Conservation (phyloP, 805 yeast species). For the Ogataea nakhonphanomensis region DNA sequence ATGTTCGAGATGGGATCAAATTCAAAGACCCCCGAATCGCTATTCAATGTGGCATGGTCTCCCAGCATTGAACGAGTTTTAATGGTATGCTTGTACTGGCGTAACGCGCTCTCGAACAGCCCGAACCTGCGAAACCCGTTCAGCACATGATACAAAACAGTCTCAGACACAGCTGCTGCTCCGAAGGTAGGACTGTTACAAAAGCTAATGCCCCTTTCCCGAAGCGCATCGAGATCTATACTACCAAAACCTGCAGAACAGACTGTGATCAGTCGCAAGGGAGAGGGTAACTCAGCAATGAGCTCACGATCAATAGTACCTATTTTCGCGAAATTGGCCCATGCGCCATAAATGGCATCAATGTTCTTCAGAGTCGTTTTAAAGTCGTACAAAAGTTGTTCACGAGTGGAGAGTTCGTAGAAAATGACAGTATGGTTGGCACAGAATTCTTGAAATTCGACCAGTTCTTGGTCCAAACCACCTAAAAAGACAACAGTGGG, state of each 20-base stretch:
- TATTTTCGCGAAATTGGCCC: slow-evolving; percentile 44
- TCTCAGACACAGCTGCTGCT: slow-evolving; percentile 69
- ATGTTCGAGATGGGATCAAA: slow-evolving; percentile 3
- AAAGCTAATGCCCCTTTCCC: slow-evolving; percentile 41
- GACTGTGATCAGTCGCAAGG: slow-evolving; percentile 45
- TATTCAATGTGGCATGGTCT: slow-evolving; percentile 30
- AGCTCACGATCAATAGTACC: slow-evolving; percentile 46
- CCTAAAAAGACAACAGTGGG: slow-evolving; percentile 44
- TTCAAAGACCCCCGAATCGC: slow-evolving; percentile 30
- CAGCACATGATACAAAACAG: slow-evolving; percentile 57
- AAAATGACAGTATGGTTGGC: slow-evolving; percentile 37
- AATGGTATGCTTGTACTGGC: slow-evolving; percentile 41
- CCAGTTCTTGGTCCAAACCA: slow-evolving; percentile 44
- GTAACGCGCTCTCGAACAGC: slow-evolving; percentile 42
- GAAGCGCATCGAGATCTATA: slow-evolving; percentile 38
- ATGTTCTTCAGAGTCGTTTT: slow-evolving; percentile 36
- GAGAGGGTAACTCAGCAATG: slow-evolving; percentile 38
- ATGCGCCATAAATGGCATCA: slow-evolving; percentile 48
- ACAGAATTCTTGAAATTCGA: slow-evolving; percentile 45
- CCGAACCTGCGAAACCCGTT: slow-evolving; percentile 57
- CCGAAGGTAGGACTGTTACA: slow-evolving; percentile 61
- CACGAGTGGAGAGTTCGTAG: slow-evolving; percentile 40
- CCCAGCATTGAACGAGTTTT: slow-evolving; percentile 40
- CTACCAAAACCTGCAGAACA: slow-evolving; percentile 55
- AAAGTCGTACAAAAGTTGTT: slow-evolving; percentile 40